Base-by-base conservation (phyloP, 2,329 filamentous ascomycete species). In the Aspergillus pseudoterreus region DNA sequence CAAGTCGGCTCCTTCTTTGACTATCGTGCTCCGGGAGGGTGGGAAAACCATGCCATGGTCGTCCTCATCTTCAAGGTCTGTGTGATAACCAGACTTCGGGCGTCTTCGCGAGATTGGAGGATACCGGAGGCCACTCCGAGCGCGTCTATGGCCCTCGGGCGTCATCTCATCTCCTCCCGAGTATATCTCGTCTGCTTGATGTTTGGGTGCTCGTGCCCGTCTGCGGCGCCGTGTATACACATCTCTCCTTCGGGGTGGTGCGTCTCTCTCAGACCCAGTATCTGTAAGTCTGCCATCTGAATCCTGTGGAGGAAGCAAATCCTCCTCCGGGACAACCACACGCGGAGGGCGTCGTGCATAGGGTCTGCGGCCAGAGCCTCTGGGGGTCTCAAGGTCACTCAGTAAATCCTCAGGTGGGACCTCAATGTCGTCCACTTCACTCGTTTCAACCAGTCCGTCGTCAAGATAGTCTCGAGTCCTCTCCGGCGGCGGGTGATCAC, bases 341-440 rank as follows among this genome's bases (percentile, higher is more conserved):
- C 45, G 36, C 9, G 14, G 49, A 12, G 17, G 52, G 4, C 15
- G 39, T 42, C 6, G 39, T 12, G 2, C 39, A 22, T 17, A 43
- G 32, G 35, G 22, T 8, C 51, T 47, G 22, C 43, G 44, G 22
- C 38, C 39, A 30, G 27, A 30, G 27, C 8, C 35, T 19, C 38
- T 49, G 12, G 35, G 47, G 14, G 21, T 33, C 17, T 50, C 44
- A 24, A 48, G 41, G 9, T 50, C 49, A 24, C 45, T 33, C 27
- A 47, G 39, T 24, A 22, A 17, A 22, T 60, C 53, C 8, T 43
- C 42, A 33, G 51, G 51, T n/a, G 43, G 49, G n/a, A 39, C 27
- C 44, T 56, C 50, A 8, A 57, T 21, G 17, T 70, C 66, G 43
- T 71, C 68, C 32, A 64, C 58, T 39, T 70, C 69, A 38, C 43